These are phyloP conservation scores for Alloascoidea hylecoeti DNA, from an alignment of 805 yeast species.

Conservation along the genomic window DNA sequence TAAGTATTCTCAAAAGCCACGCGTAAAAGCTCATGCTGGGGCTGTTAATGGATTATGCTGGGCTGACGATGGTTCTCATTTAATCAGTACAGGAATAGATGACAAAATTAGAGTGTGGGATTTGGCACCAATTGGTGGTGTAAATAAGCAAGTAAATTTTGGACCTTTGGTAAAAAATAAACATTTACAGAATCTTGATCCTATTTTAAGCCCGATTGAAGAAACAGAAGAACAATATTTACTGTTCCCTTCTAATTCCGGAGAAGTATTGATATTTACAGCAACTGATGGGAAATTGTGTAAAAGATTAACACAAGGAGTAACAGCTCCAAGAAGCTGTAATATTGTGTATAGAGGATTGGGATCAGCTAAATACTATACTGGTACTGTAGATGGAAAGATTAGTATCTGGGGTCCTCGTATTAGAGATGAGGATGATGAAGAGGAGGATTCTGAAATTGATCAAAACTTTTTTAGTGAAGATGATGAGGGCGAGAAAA, in stretches of 20 bases:
- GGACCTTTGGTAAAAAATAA: slow-evolving; percentile 68
- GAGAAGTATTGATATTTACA: slow-evolving; percentile 49
- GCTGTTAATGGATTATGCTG: slow-evolving; percentile 71
- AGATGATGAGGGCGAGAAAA: too few species aligned
- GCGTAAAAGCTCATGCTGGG: slow-evolving; percentile 56
- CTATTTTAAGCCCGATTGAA: slow-evolving; percentile 31
- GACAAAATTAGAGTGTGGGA: slow-evolving; percentile 77
- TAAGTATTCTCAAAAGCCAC: slow-evolving; percentile 5
- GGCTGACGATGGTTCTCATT: slow-evolving; percentile 47
- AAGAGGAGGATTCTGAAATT: slow-evolving; percentile 1
- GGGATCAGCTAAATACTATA: slow-evolving; percentile 28
- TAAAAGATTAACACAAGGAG: slow-evolving; percentile 33
- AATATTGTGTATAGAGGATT: slow-evolving; percentile 36
- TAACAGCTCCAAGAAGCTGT: slow-evolving; percentile 30
- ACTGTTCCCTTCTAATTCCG: slow-evolving; percentile 63
- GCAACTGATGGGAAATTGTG: slow-evolving; percentile 49
- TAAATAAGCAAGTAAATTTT: slow-evolving; percentile 55
- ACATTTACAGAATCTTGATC: slow-evolving; percentile 38
- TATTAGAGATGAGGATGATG: slow-evolving; percentile 10
- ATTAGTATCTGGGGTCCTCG: slow-evolving; percentile 41
- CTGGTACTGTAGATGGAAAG: slow-evolving; percentile 59
- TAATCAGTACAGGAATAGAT: slow-evolving; percentile 65
- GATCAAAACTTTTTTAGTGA: slow-evolving; percentile 2
- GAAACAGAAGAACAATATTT: slow-evolving; percentile 46
- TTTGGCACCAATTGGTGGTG: slow-evolving; percentile 30